phyloP scores from a whole-genome alignment of 768 basidiomycete genomes.

The Coprinellus micaceus region DNA sequence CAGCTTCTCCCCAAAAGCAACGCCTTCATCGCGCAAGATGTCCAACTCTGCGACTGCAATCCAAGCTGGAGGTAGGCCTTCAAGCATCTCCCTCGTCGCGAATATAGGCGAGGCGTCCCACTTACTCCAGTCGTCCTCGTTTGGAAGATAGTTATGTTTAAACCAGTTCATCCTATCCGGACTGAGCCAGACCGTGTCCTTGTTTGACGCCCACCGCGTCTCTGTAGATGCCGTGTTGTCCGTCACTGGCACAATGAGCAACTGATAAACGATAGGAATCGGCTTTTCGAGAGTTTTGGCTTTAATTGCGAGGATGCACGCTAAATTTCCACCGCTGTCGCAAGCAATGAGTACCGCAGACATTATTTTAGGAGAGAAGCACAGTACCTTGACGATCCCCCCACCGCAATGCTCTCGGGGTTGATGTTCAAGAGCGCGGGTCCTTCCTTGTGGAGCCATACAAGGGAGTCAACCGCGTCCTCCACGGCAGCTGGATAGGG shows the following conservation, averaged over 20 bases:
- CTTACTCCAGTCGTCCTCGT: slow-evolving; percentile 51
- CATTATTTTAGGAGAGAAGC: not conserved
- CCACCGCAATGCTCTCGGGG: slow-evolving; percentile 56
- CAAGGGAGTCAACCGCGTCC: slow-evolving; percentile 63
- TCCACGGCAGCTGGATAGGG: slow-evolving; percentile 70
- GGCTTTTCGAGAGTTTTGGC: slow-evolving; percentile 54
- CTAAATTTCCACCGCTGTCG: slow-evolving; percentile 65
- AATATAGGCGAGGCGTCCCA: slow-evolving; percentile 75
- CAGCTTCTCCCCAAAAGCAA: slow-evolving; percentile 59
- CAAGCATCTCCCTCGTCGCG: slow-evolving; percentile 53
- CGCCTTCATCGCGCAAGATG: slow-evolving; percentile 63
- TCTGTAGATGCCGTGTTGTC: slow-evolving; percentile 61
- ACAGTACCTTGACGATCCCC: slow-evolving; percentile 66
- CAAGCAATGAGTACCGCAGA: not conserved
- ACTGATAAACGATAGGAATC: slow-evolving; percentile 55
- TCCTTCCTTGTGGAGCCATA: slow-evolving; percentile 57
- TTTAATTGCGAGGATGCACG: slow-evolving; percentile 62
- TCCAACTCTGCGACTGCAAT: slow-evolving; percentile 64
- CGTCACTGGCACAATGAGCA: slow-evolving; percentile 68
- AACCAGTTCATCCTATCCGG: slow-evolving; percentile 75
- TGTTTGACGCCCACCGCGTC: slow-evolving; percentile 49
- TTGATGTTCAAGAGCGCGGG: slow-evolving; percentile 44
- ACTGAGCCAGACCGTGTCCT: slow-evolving; percentile 54
- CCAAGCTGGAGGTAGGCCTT: slow-evolving; percentile 54
- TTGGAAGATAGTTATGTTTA: slow-evolving; percentile 63